Evolutionary conservation across 1,284 basidiomycete genomes (phyloP).

Genomic region (Cryptococcus sp.): DNA sequence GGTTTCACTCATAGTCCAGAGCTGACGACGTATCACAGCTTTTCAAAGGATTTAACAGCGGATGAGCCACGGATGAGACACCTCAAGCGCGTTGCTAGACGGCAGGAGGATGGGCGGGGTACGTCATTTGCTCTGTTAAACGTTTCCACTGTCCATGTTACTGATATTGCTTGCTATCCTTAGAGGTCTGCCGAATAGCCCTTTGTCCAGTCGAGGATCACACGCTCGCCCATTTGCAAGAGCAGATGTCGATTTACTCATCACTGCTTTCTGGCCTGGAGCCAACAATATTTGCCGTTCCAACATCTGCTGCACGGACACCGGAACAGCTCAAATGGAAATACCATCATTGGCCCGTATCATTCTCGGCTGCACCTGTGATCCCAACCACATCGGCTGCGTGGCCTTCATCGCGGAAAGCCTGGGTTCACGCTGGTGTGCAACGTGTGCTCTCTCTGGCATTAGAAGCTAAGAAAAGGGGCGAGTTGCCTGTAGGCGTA

Average conservation of each 20-base stretch:
- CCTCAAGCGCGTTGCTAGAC: slow-evolving; percentile 70
- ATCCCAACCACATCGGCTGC: slow-evolving; percentile 59
- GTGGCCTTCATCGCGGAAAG: slow-evolving; percentile 66
- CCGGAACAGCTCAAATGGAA: slow-evolving; percentile 67
- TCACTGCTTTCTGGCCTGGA: slow-evolving; percentile 53
- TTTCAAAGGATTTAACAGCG: slow-evolving; percentile 45
- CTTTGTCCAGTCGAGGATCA: slow-evolving; percentile 37
- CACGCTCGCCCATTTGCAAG: slow-evolving; percentile 22
- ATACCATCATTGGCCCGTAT: slow-evolving; percentile 75
- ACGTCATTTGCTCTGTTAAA: too few relatives aligned
- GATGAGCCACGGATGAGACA: slow-evolving; percentile 63
- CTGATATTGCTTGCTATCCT: neutral
- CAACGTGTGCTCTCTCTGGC: slow-evolving; percentile 59
- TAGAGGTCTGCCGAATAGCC: slow-evolving; percentile 27
- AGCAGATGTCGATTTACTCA: slow-evolving; percentile 48
- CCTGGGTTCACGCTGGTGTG: slow-evolving; percentile 75
- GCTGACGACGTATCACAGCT: slow-evolving; percentile 22
- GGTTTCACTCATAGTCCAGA: neutral
- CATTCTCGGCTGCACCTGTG: slow-evolving; percentile 68
- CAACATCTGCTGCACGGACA: slow-evolving; percentile 70
- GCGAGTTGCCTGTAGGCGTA: slow-evolving; percentile 77
- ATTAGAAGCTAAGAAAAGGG: slow-evolving; percentile 54
- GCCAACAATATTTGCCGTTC: slow-evolving; percentile 67
- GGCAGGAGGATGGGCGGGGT: slow-evolving; percentile 46
- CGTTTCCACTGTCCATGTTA: too few relatives aligned